Evolutionary conservation across 2,329 filamentous ascomycete species (phyloP), one percentile per base, ranked within the genome.

Genomic region (Alternaria burnsii): DNA sequence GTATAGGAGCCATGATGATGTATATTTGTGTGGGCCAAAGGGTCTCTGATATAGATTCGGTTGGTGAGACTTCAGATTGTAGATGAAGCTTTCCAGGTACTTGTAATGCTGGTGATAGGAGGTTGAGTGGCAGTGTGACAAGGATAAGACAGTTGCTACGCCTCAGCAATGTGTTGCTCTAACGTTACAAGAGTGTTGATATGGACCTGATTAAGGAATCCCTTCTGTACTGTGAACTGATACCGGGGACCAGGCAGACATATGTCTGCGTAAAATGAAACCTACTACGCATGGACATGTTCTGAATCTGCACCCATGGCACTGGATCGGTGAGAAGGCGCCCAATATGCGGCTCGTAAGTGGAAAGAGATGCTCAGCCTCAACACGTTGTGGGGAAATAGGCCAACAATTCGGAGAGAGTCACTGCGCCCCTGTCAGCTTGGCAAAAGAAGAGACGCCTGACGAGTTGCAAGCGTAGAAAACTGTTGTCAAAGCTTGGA

Each of bases 181-280:
- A 55, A 34, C 18, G n/a, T 59, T 40, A 55, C 52, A 52, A 47
- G 42, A 48, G 48, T 52, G 55, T 55, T 67, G 53, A 55, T 63
- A 42, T 56, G 44, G 55, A 52, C 18, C 52, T 64, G 59, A 47
- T 59, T 40, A 43, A 59, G 57, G 58, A 59, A 59, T 60, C 34
- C 42, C 34, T 52, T 28, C 26, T 47, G 63, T 47, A 54, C 10
- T 28, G 51, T 41, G 56, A 50, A 40, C 46, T 63, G 56, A 30
- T 61, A 56, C 52, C 55, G 66, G 62, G 56, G 24, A 47, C 58
- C 62, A 70, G 66, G 60, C 62, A 67, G 56, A 70, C 43, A 71
- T 75, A 76, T 75, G 73, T 58, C 48, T 52, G 8, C 38, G 18
- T 48, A 18, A 70, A 65, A 73, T 71, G 66, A 73, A 68, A 68